phyloP scores from a whole-genome alignment of 129 eudicot species.

The Glebionis coronaria region DNA sequence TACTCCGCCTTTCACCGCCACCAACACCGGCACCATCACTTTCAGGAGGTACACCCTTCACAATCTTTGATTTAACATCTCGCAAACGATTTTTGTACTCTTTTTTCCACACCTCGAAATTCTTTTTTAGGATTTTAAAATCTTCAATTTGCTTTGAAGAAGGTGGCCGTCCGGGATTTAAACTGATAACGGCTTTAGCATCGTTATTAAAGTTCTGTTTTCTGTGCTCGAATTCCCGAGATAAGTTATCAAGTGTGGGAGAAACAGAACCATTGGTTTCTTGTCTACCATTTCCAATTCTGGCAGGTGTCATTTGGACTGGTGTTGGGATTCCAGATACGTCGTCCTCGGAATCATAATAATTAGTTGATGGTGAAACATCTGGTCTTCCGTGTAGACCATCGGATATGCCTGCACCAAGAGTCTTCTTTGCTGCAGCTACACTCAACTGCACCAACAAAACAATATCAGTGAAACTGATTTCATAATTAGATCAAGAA shows the following conservation, averaged over 20 bases:
- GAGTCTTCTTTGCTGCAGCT: conserved; percentile 66
- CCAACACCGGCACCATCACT: conserved; percentile 3
- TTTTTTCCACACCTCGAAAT: conserved; percentile 64
- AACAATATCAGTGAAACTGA: not conserved
- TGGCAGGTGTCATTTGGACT: conserved; percentile 39
- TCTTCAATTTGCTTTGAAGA: conserved; percentile 51
- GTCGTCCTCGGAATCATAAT: conserved; percentile 51
- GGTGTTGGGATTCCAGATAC: conserved; percentile 53
- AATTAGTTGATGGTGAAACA: conserved; percentile 23
- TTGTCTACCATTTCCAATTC: conserved; percentile 21
- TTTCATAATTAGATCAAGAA: not conserved
- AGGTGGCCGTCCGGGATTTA: conserved; percentile 32
- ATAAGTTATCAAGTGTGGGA: conserved; percentile 34
- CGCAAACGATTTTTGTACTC: conserved; percentile 64
- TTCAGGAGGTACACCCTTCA: conserved; percentile 32
- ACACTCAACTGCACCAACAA: conserved; percentile 38
- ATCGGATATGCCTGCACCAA: conserved; percentile 33
- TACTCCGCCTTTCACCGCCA: conserved; percentile 30
- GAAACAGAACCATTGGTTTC: conserved; percentile 33
- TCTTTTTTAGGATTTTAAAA: conserved; percentile 43
- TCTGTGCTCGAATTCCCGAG: conserved; percentile 58
- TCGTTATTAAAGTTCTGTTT: conserved; percentile 62
- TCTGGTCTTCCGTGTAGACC: conserved; percentile 20
- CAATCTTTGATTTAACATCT: conserved; percentile 42
- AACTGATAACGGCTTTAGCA: conserved; percentile 44